These are phyloP conservation scores for Eucalyptus sp. DNA, from an alignment of 345 rosid species.

Conservation along the genomic window DNA sequence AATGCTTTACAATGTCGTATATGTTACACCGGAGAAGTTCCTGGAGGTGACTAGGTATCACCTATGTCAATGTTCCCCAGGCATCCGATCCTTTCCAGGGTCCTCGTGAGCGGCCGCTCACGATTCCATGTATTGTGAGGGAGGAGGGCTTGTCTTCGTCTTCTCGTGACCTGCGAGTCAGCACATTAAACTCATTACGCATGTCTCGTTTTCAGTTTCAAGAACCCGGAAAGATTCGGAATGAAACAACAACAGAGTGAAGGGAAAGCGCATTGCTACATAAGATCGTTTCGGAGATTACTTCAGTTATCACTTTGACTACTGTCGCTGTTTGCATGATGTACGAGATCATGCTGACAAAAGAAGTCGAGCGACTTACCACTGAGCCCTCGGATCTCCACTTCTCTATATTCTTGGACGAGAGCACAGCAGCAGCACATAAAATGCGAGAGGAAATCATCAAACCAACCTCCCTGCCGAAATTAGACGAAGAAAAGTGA, in stretches of 20 bases:
- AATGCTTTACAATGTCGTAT: neutral
- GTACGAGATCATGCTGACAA: neutral
- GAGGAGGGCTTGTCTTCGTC: slow-evolving; percentile 75
- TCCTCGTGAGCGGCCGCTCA: neutral
- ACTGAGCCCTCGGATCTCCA: slow-evolving; percentile 69
- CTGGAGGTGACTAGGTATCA: neutral
- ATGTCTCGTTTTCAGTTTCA: neutral
- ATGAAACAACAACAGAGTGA: neutral
- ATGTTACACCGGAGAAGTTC: neutral
- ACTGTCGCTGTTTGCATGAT: neutral
- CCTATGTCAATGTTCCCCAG: neutral
- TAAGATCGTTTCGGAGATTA: neutral
- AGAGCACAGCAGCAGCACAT: slow-evolving; percentile 99
- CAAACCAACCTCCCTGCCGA: slow-evolving; percentile 77
- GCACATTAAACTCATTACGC: neutral
- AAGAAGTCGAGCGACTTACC: slow-evolving; percentile 19
- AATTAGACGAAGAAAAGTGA: neutral
- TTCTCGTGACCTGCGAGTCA: slow-evolving; percentile 56
- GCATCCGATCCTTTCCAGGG: neutral
- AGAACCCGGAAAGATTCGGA: neutral
- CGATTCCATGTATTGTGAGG: slow-evolving; percentile 79
- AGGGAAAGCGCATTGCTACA: neutral
- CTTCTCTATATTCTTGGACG: slow-evolving; percentile 96
- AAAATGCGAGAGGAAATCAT: slow-evolving; percentile 90
- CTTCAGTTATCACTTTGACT: neutral